phyloP scores from a whole-genome alignment of 805 yeast species.

The Wickerhamiella siamensis region DNA sequence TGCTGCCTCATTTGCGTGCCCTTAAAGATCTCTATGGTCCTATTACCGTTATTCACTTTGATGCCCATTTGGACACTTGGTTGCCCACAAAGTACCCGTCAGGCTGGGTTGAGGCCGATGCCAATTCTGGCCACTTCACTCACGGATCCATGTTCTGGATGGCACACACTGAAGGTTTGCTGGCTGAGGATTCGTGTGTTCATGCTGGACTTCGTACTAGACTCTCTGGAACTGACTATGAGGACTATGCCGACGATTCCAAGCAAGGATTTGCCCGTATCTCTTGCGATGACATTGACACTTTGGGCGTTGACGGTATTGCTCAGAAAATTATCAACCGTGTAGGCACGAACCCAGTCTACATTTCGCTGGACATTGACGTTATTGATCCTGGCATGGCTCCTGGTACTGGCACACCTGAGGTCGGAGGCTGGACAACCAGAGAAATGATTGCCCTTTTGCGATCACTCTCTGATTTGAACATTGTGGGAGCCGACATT shows the following conservation, averaged over 20 bases:
- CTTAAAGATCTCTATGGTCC: constrained; percentile 47
- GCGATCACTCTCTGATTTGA: constrained; percentile 44
- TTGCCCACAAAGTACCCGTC: constrained; percentile 60
- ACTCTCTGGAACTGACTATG: constrained; percentile 43
- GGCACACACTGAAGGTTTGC: constrained; percentile 55
- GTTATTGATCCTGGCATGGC: constrained; percentile 58
- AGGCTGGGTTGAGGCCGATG: constrained; percentile 46
- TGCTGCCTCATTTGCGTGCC: constrained; percentile 59
- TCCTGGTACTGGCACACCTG: constrained; percentile 72
- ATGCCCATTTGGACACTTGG: constrained; percentile 83
- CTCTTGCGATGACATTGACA: constrained; percentile 60
- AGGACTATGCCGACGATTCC: constrained; percentile 53
- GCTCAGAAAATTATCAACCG: constrained; percentile 37
- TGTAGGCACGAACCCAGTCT: constrained; percentile 56
- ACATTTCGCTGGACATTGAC: constrained; percentile 65
- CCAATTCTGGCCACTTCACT: constrained; percentile 48
- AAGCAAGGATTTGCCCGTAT: constrained; percentile 56
- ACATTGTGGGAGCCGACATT: constrained; percentile 59
- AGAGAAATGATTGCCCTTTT: constrained; percentile 48
- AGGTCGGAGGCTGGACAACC: constrained; percentile 58
- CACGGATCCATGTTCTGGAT: constrained; percentile 85
- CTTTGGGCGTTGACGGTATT: constrained; percentile 47
- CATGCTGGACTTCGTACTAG: constrained; percentile 72
- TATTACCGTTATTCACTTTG: constrained; percentile 64
- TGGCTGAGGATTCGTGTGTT: constrained; percentile 39